Base-by-base conservation (phyloP, 805 yeast genomes). In the Komagataella pseudopastoris region DNA sequence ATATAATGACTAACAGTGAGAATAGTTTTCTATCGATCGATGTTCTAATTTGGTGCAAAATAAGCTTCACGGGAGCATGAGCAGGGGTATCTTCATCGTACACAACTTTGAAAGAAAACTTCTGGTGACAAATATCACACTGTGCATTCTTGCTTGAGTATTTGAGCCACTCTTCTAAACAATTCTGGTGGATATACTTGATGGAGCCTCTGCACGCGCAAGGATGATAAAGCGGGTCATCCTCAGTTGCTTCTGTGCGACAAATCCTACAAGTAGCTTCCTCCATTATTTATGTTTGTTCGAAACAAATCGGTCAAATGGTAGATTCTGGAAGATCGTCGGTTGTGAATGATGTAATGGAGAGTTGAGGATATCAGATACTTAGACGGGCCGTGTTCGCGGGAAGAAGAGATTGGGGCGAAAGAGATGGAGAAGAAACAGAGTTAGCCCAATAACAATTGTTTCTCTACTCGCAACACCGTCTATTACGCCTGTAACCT, bases 151-250 rank as follows among this genome's bases (percentile, higher is more conserved):
- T 79, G 50, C 76, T 71, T 17, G 86, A 72, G 61, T 80, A 89
- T 50, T 75, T 72, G 45, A 93, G 75, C 99, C 99, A 91, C 60
- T 88, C 93, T 59, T 81, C 69, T 48, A 91, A 67, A 65, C 99
- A 93, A 52, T 85, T 95, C 64, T 91, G 95, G 64, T 93, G 99
- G 51, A 93, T 87, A 60, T 82, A 90, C 63, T 84, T 85, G 63
- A 93, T 95, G 12, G 96, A 85, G 1, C 99, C 99, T 51, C 88
- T 75, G 67, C 99, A 93, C 60, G 79, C 83, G 67, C 99, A 93
- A 3, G 99, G 99, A 64, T 86, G 90, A 56, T 77, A 83, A 48
- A 93, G 70, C 3, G 96, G 96, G 56, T 86, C 88, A 1, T 76
- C 80, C 0, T 67, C 69, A 0, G 93, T 79, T n/a, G 78, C 90